phyloP scores from a whole-genome alignment of 768 basidiomycete genomes.

The Daedaleopsis sinensis region DNA sequence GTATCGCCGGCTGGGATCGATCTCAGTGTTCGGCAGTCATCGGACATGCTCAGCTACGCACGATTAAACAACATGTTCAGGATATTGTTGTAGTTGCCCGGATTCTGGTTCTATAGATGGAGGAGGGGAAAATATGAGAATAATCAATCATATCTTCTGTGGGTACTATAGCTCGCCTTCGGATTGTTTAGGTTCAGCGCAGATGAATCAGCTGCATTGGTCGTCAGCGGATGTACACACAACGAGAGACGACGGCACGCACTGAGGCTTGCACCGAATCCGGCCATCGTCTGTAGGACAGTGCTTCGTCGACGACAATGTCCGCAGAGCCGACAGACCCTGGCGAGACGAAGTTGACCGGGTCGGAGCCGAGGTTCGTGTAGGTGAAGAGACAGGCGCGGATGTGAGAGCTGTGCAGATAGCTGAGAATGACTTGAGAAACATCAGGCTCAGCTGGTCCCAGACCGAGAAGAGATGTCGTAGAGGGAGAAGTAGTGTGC shows the following conservation, averaged over 20 bases:
- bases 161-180: slow-evolving; percentile 48
- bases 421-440: neutral
- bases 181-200: slow-evolving; percentile 61
- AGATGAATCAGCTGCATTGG: slow-evolving; percentile 65
- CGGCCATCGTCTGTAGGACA: slow-evolving; percentile 64
- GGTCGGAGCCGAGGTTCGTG: slow-evolving; percentile 41
- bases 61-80: slow-evolving; percentile 61
- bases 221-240: no score
- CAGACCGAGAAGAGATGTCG: no score
- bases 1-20: slow-evolving; percentile 52
- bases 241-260: slow-evolving; percentile 9
- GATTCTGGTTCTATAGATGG: slow-evolving; percentile 47
- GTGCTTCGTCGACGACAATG: slow-evolving; percentile 59
- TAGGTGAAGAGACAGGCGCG: slow-evolving; percentile 47
- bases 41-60: slow-evolving; percentile 20
- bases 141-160: neutral
- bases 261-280: slow-evolving; percentile 74
- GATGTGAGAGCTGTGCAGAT: slow-evolving; percentile 17
- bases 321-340: slow-evolving; percentile 60
- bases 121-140: no score
- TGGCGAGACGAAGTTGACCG: slow-evolving; percentile 61
- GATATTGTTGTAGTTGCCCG: slow-evolving; percentile 59
- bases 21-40: neutral
- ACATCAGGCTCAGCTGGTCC: no score
- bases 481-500: neutral